phyloP scores from a whole-genome alignment of 768 basidiomycete genomes.

The Cyathus striatus region DNA sequence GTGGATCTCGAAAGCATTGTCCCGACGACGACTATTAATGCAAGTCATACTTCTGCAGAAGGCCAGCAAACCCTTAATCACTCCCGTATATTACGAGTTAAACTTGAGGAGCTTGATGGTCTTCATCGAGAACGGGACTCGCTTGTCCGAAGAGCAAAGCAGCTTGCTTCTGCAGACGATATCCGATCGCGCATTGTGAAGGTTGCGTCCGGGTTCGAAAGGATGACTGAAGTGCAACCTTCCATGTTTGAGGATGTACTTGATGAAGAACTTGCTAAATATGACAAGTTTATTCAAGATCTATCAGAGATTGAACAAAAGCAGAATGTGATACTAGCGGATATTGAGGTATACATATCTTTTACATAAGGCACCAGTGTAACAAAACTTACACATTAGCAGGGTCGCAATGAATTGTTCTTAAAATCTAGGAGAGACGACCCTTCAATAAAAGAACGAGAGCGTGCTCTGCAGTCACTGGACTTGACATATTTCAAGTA shows the following conservation, averaged over 20 bases:
- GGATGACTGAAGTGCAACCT: conserved; percentile 66
- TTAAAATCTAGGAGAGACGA: conserved; percentile 76
- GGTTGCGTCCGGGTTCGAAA: conserved; percentile 61
- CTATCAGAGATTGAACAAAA: conserved; percentile 46
- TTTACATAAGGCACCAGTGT: too few species aligned
- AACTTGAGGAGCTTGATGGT: conserved; percentile 79
- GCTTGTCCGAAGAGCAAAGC: conserved; percentile 59
- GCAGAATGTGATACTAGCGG: conserved; percentile 61
- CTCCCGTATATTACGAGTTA: conserved; percentile 64
- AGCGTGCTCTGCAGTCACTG: conserved; percentile 75
- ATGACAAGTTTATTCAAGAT: conserved; percentile 67
- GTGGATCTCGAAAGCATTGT: conserved; percentile 60
- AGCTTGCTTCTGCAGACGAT: conserved; percentile 64
- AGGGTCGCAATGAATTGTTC: conserved; percentile 68
- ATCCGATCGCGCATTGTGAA: conserved; percentile 63
- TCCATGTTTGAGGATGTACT: conserved; percentile 86
- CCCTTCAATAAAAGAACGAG: conserved; percentile 70
- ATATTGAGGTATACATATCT: conserved; percentile 53
- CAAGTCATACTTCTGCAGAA: conserved; percentile 26
- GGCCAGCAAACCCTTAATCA: conserved; percentile 51
- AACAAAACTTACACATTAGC: too few species aligned
- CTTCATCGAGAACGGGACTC: conserved; percentile 55
- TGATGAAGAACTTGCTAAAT: conserved; percentile 76
- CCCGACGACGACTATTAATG: conserved; percentile 47
- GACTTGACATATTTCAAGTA: conserved; percentile 87